Evolutionary conservation across 257 asterid genomes (phyloP).

Genomic region (Gardenia jasminoides): DNA sequence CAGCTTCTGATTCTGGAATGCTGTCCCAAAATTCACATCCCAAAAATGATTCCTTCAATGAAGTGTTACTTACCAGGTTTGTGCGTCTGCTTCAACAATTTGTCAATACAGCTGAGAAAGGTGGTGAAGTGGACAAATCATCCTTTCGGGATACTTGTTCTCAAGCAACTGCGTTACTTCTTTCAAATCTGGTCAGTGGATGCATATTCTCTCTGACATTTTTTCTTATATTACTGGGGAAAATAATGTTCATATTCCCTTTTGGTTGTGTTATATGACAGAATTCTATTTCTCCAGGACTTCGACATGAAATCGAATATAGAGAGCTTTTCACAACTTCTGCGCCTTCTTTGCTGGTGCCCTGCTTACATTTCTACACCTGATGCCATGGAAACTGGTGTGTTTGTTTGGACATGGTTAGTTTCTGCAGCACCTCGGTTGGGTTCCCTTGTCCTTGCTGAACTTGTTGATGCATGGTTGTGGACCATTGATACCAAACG

Average conservation of each 20-base stretch:
- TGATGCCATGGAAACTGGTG: conserved; percentile 97
- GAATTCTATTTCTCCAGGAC: conserved; percentile 52
- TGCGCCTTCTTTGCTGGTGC: conserved; percentile 99
- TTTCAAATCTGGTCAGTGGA: conserved; percentile 67
- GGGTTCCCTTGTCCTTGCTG: conserved; percentile 96
- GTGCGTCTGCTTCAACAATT: conserved; percentile 83
- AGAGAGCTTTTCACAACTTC: conserved; percentile 93
- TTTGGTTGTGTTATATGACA: conserved; percentile 18
- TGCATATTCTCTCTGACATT: conserved; percentile 1
- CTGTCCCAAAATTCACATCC: conserved; percentile 44
- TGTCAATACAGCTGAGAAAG: conserved; percentile 83
- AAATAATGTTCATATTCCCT: conserved; percentile 6
- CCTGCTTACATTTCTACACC: conserved; percentile 95
- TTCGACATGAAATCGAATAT: conserved; percentile 64
- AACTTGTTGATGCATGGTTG: conserved; percentile 98
- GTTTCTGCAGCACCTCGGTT: conserved; percentile 98
- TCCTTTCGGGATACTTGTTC: conserved; percentile 88
- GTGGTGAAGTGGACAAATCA: conserved; percentile 83
- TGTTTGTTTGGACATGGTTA: conserved; percentile 95
- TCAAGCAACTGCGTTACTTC: conserved; percentile 98
- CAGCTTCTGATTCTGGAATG: conserved; percentile 36
- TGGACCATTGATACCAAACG: conserved; percentile 98
- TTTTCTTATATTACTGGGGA: conserved; percentile 15
- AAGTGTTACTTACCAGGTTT: conserved; percentile 66
- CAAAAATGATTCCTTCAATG: conserved; percentile 66